Percentiles rank a stretch among this genome's conserved stretches.
phyloP scores from a whole-genome alignment of 208 protist species.

The Phytomonas francai region DNA sequence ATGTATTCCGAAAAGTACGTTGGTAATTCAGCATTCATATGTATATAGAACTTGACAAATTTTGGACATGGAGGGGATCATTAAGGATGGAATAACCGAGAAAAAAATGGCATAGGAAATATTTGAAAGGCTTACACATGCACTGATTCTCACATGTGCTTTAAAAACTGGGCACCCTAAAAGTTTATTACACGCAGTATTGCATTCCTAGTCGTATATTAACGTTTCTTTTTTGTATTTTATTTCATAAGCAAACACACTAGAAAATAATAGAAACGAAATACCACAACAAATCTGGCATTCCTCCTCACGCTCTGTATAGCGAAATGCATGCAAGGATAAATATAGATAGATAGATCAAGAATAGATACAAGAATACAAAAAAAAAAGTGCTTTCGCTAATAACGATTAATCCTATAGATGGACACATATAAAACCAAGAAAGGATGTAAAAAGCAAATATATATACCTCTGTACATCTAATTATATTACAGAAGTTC shows the following conservation, averaged over 20 bases:
- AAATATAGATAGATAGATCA: neutral
- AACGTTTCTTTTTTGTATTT: neutral
- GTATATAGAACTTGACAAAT: neutral
- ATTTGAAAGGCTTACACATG: neutral
- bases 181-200: neutral
- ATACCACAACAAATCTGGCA: neutral
- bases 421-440: neutral
- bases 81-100: neutral
- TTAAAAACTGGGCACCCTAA: neutral
- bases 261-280: neutral
- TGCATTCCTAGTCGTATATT: neutral
- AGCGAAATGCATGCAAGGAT: neutral
- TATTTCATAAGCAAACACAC: neutral
- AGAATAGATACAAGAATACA: neutral
- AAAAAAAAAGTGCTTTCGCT: neutral
- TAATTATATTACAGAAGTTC: neutral
- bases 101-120: neutral
- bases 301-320: neutral
- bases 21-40: neutral
- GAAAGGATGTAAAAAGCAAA: neutral
- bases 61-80: neutral
- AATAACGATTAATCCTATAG: neutral
- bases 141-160: neutral
- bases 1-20: slow-evolving; percentile 25
- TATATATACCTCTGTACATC: neutral